Evolutionary conservation across 1,284 basidiomycete genomes (phyloP).

Genomic region (Chiua sp.): DNA sequence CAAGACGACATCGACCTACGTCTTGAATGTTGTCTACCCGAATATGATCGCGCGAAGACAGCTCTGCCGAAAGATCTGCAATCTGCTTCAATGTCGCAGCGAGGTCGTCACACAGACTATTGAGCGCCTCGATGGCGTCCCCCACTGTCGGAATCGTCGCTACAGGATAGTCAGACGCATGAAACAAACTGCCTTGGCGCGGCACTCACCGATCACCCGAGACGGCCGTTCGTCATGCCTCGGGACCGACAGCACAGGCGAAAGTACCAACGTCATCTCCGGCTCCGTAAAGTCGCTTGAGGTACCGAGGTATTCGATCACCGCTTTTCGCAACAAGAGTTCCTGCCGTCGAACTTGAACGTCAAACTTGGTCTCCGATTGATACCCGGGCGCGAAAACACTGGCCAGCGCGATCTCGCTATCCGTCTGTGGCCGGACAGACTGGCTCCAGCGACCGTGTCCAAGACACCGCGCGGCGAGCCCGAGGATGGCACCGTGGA

Average conservation of each 20-base stretch:
- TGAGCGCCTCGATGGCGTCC: conserved; percentile 73
- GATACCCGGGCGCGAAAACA: conserved; percentile 57
- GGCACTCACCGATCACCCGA: conserved; percentile 43
- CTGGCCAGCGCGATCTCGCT: conserved; percentile 65
- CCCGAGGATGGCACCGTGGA: too few species aligned
- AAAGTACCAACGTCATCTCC: conserved; percentile 69
- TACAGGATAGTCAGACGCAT: conserved; percentile 28
- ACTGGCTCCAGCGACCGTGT: conserved; percentile 60
- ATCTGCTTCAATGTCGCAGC: conserved; percentile 68
- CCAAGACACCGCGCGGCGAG: too few species aligned
- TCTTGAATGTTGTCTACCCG: conserved; percentile 75
- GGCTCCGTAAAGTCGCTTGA: conserved; percentile 77
- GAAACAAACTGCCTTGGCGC: not conserved
- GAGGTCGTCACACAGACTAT: conserved; percentile 65
- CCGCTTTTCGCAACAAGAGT: conserved; percentile 58
- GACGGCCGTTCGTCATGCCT: conserved; percentile 51
- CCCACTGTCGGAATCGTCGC: conserved; percentile 80
- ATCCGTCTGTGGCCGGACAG: conserved; percentile 73
- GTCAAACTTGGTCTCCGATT: conserved; percentile 62
- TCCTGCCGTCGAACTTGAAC: conserved; percentile 56
- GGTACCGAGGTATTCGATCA: conserved; percentile 68
- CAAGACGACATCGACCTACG: conserved; percentile 40
- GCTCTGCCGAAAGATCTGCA: conserved; percentile 68
- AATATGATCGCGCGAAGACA: conserved; percentile 73
- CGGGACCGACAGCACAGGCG: conserved; percentile 58